phyloP scores from a whole-genome alignment of 2,329 filamentous ascomycete genomes.

The Erysiphe pulchra region DNA sequence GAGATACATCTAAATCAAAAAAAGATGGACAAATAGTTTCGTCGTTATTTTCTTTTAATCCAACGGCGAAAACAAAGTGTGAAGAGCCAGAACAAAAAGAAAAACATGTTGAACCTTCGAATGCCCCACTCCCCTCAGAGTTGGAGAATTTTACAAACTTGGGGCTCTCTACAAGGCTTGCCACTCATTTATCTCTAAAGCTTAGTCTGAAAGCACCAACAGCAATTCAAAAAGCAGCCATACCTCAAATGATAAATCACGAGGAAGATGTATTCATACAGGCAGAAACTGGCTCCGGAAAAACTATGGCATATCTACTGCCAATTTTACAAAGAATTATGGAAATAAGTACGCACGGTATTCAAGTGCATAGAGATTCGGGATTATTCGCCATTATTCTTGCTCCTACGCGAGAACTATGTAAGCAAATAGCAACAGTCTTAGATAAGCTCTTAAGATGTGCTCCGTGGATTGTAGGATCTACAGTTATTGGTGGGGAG shows the following conservation, averaged over 20 bases:
- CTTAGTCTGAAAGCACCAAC: slow-evolving; percentile 77
- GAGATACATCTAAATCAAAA: background rate
- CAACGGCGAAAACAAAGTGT: slow-evolving; percentile 37
- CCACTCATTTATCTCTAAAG: slow-evolving; percentile 61
- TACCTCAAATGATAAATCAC: slow-evolving; percentile 53
- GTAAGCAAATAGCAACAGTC: slow-evolving; percentile 76
- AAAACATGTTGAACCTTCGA: slow-evolving; percentile 49
- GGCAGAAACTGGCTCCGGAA: slow-evolving; percentile 90
- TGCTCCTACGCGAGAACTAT: slow-evolving; percentile 77
- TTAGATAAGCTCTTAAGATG: slow-evolving; percentile 68
- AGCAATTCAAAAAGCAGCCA: slow-evolving; percentile 75
- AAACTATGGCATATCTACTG: slow-evolving; percentile 85
- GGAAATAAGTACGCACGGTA: slow-evolving; percentile 33
- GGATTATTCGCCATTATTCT: slow-evolving; percentile 87
- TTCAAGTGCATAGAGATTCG: slow-evolving; percentile 52
- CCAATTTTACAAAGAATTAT: slow-evolving; percentile 79
- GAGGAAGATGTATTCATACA: slow-evolving; percentile 88
- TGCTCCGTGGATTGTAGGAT: slow-evolving; percentile 81
- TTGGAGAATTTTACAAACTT: slow-evolving; percentile 68
- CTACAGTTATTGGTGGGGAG: slow-evolving; percentile 48
- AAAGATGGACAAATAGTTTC: slow-evolving; percentile 45
- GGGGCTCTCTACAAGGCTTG: slow-evolving; percentile 56
- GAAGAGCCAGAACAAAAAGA: slow-evolving; percentile 20
- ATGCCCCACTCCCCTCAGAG: slow-evolving; percentile 67
- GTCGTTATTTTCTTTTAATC: slow-evolving; percentile 80